Evolutionary conservation across 169 alveolate species (phyloP).

Genomic region (Sarcocystis neurona): DNA sequence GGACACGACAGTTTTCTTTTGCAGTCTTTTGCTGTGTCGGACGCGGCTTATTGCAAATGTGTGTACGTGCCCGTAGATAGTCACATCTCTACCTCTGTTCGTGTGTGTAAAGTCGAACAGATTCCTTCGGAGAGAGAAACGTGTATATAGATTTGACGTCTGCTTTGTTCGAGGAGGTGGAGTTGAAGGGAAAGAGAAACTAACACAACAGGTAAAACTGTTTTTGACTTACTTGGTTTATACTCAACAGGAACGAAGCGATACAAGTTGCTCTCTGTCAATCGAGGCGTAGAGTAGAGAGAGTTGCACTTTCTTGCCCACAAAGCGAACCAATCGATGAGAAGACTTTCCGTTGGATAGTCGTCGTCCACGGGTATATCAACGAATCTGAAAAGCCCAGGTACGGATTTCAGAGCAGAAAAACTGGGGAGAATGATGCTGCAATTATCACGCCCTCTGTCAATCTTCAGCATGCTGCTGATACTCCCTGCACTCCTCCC

Average conservation of each 20-base stretch:
- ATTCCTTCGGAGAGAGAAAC: background rate
- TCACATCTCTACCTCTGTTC: background rate
- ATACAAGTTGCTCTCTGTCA: slow-evolving; percentile 16
- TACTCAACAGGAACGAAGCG: slow-evolving; percentile 1
- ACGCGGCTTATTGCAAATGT: too few species aligned
- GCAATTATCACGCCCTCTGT: background rate
- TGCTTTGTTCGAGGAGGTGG: background rate
- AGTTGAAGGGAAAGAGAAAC: background rate
- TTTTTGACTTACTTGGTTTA: background rate
- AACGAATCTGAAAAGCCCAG: background rate
- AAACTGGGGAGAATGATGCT: background rate
- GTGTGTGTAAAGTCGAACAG: too few species aligned
- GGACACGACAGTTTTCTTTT: too few species aligned
- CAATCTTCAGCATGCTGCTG: background rate
- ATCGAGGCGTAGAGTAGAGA: background rate
- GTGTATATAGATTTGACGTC: background rate
- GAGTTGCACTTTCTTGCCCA: background rate
- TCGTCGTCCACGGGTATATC: slow-evolving; percentile 30
- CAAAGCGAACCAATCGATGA: background rate
- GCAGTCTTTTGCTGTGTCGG: too few species aligned
- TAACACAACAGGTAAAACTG: background rate
- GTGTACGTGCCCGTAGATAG: background rate
- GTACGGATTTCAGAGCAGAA: background rate
- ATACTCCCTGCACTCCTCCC: background rate
- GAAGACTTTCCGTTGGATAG: background rate